These are phyloP conservation scores for Magnolia sinica DNA, from an alignment of 164 flowering plant genomes.

Conservation along the genomic window DNA sequence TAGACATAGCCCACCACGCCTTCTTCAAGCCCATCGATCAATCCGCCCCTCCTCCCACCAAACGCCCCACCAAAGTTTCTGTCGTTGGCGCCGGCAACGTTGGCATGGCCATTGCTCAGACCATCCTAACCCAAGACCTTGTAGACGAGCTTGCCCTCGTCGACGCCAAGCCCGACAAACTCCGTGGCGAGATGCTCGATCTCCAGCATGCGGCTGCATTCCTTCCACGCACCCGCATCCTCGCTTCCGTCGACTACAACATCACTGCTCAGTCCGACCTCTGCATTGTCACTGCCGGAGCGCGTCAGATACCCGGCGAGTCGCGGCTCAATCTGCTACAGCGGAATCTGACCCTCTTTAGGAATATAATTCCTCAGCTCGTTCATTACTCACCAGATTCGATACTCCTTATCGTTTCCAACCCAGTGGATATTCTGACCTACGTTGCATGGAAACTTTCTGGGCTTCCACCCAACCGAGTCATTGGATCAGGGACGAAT, in stretches of 20 bases:
- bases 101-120: constrained; percentile 82
- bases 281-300: constrained; percentile 82
- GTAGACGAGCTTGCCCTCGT: constrained; percentile 75
- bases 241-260: constrained; percentile 52
- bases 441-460: constrained; percentile 58
- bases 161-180: constrained; percentile 69
- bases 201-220: constrained; percentile 88
- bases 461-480: constrained; percentile 53
- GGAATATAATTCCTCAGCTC: constrained; percentile 51
- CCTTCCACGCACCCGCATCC: constrained; percentile 73
- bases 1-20: constrained; percentile 42
- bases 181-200: constrained; percentile 86
- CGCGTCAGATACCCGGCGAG: constrained; percentile 65
- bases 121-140: constrained; percentile 76
- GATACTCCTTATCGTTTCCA: constrained; percentile 46
- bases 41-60: constrained; percentile 49
- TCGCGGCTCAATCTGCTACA: constrained; percentile 66
- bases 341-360: constrained; percentile 50
- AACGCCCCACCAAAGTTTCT: constrained; percentile 66
- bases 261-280: constrained; percentile 67
- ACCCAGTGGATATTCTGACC: constrained; percentile 57
- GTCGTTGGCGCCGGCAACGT: constrained; percentile 68
- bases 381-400: constrained; percentile 40
- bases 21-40: constrained; percentile 56
- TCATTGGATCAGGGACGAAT: constrained; percentile 63